Conservation (phyloP, 2,329 filamentous ascomycete species). For the Parasarocladium wereldwijsianum region DNA sequence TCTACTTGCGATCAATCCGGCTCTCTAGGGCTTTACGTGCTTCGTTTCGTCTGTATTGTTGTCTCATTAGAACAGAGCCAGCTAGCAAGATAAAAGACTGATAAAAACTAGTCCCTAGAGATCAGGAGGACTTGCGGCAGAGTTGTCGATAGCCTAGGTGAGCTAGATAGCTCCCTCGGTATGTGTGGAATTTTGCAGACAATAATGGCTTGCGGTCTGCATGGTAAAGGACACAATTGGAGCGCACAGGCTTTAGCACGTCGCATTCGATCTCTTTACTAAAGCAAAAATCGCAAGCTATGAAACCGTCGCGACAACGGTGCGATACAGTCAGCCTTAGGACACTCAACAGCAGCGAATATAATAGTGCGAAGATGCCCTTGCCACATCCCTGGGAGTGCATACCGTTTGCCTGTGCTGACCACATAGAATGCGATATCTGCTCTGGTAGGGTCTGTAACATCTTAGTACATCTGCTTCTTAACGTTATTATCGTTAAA, state of each 20-base stretch:
- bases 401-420: constrained; percentile 1
- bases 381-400: neutral
- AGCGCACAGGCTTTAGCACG: constrained; percentile 26
- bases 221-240: constrained; percentile 27
- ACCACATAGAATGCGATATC: neutral
- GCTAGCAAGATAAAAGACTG: too few relatives aligned
- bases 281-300: constrained; percentile 28
- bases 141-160: too few relatives aligned
- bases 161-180: constrained; percentile 13
- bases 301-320: neutral
- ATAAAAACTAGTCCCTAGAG: too few relatives aligned
- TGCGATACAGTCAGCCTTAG: neutral
- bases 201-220: constrained; percentile 19
- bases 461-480: neutral
- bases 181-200: too few relatives aligned
- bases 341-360: neutral
- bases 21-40: neutral
- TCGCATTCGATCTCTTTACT: constrained; percentile 32
- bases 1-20: constrained; percentile 1
- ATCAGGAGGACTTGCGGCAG: too few relatives aligned
- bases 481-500: too few relatives aligned
- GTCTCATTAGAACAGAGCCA: too few relatives aligned
- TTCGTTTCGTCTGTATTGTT: neutral
- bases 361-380: neutral
- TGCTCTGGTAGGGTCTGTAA: neutral